Conservation (phyloP, 2,329 filamentous ascomycete genomes). For the Aspergillus aculeatus region DNA sequence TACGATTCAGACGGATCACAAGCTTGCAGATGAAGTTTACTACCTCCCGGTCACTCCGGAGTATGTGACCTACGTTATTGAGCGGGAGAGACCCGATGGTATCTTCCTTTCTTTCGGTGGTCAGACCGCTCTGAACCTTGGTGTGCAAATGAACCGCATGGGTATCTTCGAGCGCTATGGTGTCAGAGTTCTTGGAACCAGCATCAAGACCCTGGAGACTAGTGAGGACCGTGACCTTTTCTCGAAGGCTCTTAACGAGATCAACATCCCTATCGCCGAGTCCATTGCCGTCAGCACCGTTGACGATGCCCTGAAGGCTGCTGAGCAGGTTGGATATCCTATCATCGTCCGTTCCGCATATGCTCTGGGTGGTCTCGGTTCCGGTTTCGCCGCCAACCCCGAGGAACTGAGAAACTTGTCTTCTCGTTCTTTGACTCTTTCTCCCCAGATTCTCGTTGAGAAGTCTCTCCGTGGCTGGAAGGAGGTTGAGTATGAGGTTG, state of each 20-base stretch:
- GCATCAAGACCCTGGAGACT: slow-evolving; percentile 88
- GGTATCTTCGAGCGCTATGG: slow-evolving; percentile 93
- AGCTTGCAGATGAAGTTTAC: slow-evolving; percentile 94
- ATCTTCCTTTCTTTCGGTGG: slow-evolving; percentile 97
- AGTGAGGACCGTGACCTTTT: slow-evolving; percentile 96
- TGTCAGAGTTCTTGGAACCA: slow-evolving; percentile 93
- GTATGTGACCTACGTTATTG: slow-evolving; percentile 96
- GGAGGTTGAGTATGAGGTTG: slow-evolving; percentile 97
- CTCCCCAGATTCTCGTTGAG: slow-evolving; percentile 95
- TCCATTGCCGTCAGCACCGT: slow-evolving; percentile 89
- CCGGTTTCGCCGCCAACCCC: slow-evolving; percentile 89
- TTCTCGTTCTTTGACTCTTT: slow-evolving; percentile 85
- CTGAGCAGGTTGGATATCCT: slow-evolving; percentile 84
- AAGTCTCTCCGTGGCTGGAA: slow-evolving; percentile 99
- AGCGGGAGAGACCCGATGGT: slow-evolving; percentile 91
- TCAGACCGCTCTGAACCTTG: slow-evolving; percentile 93
- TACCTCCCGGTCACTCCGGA: slow-evolving; percentile 96
- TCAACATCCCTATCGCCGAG: slow-evolving; percentile 94
- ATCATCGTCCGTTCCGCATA: slow-evolving; percentile 98
- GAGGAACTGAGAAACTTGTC: slow-evolving; percentile 94
- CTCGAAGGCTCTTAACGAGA: slow-evolving; percentile 91
- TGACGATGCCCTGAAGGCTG: slow-evolving; percentile 87
- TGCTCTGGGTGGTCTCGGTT: slow-evolving; percentile 91
- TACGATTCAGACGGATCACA: slow-evolving; percentile 96
- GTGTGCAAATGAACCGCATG: slow-evolving; percentile 95